Evolutionary conservation across 768 basidiomycete genomes (phyloP).

Genomic region (Exidia glandulosa): DNA sequence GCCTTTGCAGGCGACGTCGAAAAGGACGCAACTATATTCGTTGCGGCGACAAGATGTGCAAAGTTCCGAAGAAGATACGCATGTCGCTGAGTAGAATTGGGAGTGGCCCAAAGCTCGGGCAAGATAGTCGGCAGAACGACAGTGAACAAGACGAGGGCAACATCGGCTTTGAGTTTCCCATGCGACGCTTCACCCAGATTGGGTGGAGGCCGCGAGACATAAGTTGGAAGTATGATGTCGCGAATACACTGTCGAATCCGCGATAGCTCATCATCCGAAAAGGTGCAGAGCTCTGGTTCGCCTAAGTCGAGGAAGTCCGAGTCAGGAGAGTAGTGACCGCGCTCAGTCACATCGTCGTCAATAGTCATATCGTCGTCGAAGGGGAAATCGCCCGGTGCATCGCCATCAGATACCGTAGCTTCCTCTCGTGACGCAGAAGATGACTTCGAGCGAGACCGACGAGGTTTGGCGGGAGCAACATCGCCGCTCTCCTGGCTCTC

Average conservation of each 20-base stretch:
- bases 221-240: slow-evolving; percentile 1
- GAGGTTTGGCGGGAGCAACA: not conserved
- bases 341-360: not conserved
- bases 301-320: not conserved
- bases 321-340: not conserved
- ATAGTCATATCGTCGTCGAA: not conserved
- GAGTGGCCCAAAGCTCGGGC: slow-evolving; percentile 16
- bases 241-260: slow-evolving; percentile 5
- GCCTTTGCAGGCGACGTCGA: not conserved
- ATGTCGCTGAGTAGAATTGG: slow-evolving; percentile 12
- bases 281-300: not conserved
- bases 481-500: not conserved
- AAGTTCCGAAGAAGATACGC: not conserved
- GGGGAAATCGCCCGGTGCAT: too few species aligned
- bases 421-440: too few species aligned
- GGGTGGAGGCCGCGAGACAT: not conserved
- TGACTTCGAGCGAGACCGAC: not conserved
- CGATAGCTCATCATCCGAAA: slow-evolving; percentile 6
- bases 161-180: not conserved
- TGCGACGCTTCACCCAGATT: not conserved
- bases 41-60: not conserved
- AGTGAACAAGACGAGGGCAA: slow-evolving; percentile 15
- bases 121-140: slow-evolving; percentile 20
- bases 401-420: too few species aligned
- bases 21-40: not conserved